phyloP scores from a whole-genome alignment of 164 flowering plant species.

The Echeveria elegans region DNA sequence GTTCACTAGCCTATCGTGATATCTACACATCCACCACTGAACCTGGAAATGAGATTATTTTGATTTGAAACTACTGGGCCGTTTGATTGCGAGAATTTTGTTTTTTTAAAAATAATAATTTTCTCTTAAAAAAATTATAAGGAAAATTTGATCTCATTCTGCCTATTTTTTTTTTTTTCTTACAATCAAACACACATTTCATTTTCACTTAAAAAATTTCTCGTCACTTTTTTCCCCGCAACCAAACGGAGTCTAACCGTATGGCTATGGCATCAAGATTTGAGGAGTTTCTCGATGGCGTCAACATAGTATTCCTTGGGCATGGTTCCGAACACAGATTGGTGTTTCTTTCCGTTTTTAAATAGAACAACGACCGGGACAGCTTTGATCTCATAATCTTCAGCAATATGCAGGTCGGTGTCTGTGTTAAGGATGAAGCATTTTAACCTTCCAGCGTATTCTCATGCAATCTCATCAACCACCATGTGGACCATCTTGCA shows the following conservation, averaged over 20 bases:
- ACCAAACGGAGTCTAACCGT: no score
- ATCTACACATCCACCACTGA: no score
- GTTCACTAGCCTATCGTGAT: no score
- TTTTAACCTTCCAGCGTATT: slow-evolving; percentile 57
- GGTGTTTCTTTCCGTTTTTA: slow-evolving; percentile 62
- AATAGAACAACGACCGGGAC: slow-evolving; percentile 81
- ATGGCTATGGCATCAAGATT: neutral
- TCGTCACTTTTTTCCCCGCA: no score
- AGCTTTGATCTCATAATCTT: slow-evolving; percentile 58
- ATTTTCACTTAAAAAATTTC: no score
- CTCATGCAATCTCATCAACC: slow-evolving; percentile 65
- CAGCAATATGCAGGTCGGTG: slow-evolving; percentile 38
- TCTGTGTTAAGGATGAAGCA: slow-evolving; percentile 69
- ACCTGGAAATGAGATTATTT: neutral
- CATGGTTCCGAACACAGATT: slow-evolving; percentile 79
- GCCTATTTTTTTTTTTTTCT: no score
- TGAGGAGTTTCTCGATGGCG: slow-evolving; percentile 59
- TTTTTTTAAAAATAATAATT: no score
- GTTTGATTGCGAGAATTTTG: no score
- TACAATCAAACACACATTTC: no score
- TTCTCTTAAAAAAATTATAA: no score
- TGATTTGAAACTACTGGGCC: neutral
- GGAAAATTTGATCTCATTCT: no score
- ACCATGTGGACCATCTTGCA: slow-evolving; percentile 91
- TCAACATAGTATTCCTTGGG: slow-evolving; percentile 65